A percentile compares a stretch with the other conserved stretches of the same genome.
Conservation (phyloP, 73 alveolate genomes). For the Paramecium octaurelia region DNA sequence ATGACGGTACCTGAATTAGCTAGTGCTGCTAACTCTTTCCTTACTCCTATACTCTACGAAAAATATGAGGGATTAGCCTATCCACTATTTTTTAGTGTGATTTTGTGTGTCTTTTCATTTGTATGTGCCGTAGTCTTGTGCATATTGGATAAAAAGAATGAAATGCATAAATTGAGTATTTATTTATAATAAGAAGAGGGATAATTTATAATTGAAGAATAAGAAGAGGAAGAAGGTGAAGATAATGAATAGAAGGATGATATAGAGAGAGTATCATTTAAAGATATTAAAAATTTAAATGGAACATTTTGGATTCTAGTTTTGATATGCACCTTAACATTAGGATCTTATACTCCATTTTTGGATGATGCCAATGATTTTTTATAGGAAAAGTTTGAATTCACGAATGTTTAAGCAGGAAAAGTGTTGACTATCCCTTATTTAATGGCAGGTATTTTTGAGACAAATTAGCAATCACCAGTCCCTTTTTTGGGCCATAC, state of each 20-base stretch:
- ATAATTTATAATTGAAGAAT: background rate
- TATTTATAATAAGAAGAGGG: background rate
- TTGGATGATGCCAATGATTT: constrained; percentile 50
- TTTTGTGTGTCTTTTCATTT: background rate
- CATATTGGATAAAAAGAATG: background rate
- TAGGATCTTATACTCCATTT: constrained; percentile 38
- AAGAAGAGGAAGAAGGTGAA: background rate
- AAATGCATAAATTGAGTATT: background rate
- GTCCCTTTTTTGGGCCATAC: constrained; percentile 44
- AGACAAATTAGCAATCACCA: background rate
- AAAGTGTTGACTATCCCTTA: constrained; percentile 34
- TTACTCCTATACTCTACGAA: background rate
- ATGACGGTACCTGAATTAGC: constrained; percentile 52
- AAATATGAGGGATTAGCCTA: background rate
- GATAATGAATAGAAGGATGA: background rate
- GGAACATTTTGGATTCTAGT: constrained; percentile 47
- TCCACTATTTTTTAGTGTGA: constrained; percentile 11
- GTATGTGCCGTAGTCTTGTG: background rate
- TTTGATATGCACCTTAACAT: background rate
- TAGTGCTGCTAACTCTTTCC: constrained; percentile 13
- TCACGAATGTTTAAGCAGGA: background rate
- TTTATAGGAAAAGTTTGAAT: constrained; percentile 19
- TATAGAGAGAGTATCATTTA: constrained; percentile 24
- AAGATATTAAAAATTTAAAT: constrained; percentile 35
- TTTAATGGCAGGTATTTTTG: constrained; percentile 20